Percentiles rank a stretch among this genome's conserved stretches.
phyloP scores from a whole-genome alignment of 2,329 filamentous ascomycete species.

The Scolecobasidium constrictum region DNA sequence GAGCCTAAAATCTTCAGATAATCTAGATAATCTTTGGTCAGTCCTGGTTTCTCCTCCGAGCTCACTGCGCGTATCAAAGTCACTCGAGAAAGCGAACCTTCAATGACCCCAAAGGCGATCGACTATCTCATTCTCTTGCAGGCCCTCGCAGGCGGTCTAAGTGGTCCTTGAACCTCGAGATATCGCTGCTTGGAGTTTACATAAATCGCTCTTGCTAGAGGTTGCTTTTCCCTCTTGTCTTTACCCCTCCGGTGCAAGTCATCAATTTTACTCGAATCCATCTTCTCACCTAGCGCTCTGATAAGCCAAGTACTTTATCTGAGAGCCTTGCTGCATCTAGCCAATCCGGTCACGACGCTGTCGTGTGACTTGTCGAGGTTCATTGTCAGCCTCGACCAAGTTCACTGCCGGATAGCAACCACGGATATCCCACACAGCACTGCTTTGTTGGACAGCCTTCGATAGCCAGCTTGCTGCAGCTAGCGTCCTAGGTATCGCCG shows the following conservation, averaged over 20 bases:
- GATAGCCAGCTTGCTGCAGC: constrained; percentile 1
- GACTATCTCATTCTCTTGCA: constrained; percentile 30
- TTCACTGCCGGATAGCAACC: background rate
- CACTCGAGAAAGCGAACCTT: constrained; percentile 12
- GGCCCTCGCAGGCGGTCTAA: constrained; percentile 10
- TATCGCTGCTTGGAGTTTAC: background rate
- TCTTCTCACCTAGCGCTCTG: background rate
- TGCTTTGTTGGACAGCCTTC: background rate
- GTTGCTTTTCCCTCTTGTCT: background rate
- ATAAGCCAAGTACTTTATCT: constrained; percentile 4
- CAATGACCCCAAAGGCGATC: constrained; percentile 32
- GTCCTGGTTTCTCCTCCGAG: no score
- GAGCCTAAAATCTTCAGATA: no score
- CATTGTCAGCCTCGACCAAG: constrained; percentile 7
- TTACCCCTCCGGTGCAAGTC: background rate
- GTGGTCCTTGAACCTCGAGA: constrained; percentile 1
- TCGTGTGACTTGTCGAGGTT: constrained; percentile 2
- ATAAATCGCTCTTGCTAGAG: constrained; percentile 1
- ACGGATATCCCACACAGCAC: constrained; percentile 1
- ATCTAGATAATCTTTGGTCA: no score
- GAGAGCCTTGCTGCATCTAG: constrained; percentile 1
- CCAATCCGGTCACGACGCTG: constrained; percentile 6
- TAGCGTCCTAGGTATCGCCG: no score
- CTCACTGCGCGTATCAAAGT: no score
- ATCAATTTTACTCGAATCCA: constrained; percentile 3